These are phyloP conservation scores for Trametes hirsuta DNA, from an alignment of 1,284 basidiomycete genomes.

Conservation along the genomic window DNA sequence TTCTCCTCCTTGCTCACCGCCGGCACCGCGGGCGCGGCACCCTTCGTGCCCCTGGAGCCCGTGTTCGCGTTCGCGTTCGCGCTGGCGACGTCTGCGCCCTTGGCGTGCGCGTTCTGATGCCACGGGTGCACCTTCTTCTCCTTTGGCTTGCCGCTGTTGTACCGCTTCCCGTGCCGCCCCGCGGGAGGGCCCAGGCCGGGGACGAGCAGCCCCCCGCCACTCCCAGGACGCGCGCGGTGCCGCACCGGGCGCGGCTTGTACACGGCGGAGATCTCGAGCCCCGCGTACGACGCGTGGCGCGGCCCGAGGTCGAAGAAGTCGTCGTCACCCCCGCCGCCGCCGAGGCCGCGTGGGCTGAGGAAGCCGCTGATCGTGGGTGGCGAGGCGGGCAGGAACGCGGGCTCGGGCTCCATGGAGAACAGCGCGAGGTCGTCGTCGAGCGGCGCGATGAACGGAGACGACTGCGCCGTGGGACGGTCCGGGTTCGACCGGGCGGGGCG, in stretches of 20 bases:
- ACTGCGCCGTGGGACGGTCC: slow-evolving; percentile 30
- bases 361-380: background rate
- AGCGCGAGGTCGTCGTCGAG: slow-evolving; percentile 39
- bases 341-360: background rate
- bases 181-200: slow-evolving; percentile 16
- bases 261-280: slow-evolving; percentile 69
- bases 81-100: slow-evolving; percentile 7
- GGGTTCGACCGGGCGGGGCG: slow-evolving; percentile 28
- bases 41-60: background rate
- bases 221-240: slow-evolving; percentile 38
- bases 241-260: slow-evolving; percentile 72
- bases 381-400: slow-evolving; percentile 33
- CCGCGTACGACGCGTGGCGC: slow-evolving; percentile 41
- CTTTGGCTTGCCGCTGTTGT: slow-evolving; percentile 31
- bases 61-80: background rate
- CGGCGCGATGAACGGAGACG: slow-evolving; percentile 34
- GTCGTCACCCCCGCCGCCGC: slow-evolving; percentile 21
- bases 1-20: slow-evolving; percentile 34
- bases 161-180: slow-evolving; percentile 44
- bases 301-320: slow-evolving; percentile 19
- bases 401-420: slow-evolving; percentile 55
- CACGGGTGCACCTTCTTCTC: slow-evolving; percentile 33
- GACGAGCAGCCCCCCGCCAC: slow-evolving; percentile 23
- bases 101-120: slow-evolving; percentile 17
- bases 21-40: background rate